These are phyloP conservation scores for Bimuria novae-zelandiae DNA, from an alignment of 2,329 filamentous ascomycete species.

Conservation along the genomic window DNA sequence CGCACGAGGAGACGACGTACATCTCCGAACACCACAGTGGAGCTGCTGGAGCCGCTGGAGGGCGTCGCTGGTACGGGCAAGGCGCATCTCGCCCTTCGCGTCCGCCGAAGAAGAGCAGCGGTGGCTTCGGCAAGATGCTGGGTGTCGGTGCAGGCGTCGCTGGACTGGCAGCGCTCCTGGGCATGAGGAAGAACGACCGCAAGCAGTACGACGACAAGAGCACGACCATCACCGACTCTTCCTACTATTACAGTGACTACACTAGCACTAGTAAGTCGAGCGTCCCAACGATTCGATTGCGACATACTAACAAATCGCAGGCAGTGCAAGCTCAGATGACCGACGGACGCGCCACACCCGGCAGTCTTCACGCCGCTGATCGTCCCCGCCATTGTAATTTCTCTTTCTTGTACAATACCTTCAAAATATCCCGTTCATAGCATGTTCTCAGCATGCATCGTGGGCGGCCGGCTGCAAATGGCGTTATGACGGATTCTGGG, in stretches of 20 bases:
- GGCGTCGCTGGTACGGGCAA: slow-evolving; percentile 56
- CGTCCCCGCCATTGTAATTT: background rate
- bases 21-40: slow-evolving; percentile 68
- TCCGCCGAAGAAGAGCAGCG: slow-evolving; percentile 40
- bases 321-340: slow-evolving; percentile 51
- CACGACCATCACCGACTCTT: slow-evolving; percentile 45
- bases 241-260: slow-evolving; percentile 52
- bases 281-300: background rate
- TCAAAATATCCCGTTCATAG: slow-evolving; percentile 14
- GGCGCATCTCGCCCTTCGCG: slow-evolving; percentile 41
- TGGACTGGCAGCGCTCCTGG: slow-evolving; percentile 50
- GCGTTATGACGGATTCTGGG: slow-evolving; percentile 10
- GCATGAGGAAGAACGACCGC: slow-evolving; percentile 50
- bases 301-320: slow-evolving; percentile 38
- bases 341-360: slow-evolving; percentile 47
- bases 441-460: slow-evolving; percentile 20
- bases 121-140: slow-evolving; percentile 39
- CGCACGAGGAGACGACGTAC: slow-evolving; percentile 64
- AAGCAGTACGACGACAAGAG: slow-evolving; percentile 51
- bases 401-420: slow-evolving; percentile 22
- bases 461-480: slow-evolving; percentile 3
- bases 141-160: slow-evolving; percentile 51
- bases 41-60: slow-evolving; percentile 66
- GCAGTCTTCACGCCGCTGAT: slow-evolving; percentile 38
- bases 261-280: slow-evolving; percentile 54